Base-by-base conservation (phyloP, 495 filamentous ascomycete species). In the Astrothelium subdiscretum region DNA sequence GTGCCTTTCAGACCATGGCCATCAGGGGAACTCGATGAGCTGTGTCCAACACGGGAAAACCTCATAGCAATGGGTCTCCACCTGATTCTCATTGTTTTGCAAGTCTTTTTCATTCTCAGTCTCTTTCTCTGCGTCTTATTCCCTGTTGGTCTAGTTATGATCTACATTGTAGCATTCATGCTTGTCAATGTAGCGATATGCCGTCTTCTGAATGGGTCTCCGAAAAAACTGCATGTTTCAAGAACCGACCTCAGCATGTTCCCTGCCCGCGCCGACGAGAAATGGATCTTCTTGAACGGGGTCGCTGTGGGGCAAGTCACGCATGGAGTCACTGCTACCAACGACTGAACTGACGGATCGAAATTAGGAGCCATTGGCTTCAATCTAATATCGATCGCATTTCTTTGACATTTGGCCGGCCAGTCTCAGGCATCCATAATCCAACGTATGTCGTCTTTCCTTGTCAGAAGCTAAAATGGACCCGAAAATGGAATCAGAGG, bases 391-490 rank as follows among this genome's bases (percentile, higher is more conserved):
- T 92, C 60, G 80, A 95, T 69, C 80, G 86, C 12, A 73, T 94
- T 11, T 83, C 87, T 0, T 72, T 83, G 57, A 90, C 85, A 31
- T 95, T 95, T 69, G 84, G 87, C 58, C 80, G 90, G 6, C 85
- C 81, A 1, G 73, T 95, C 24, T 78, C 82, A 0, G 90, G 89
- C n/a, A 80, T 95, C n/a, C 90, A 91, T 64, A 95, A 94, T 68
- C 82, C 80, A 48, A 94, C 88, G 51, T 65, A 29, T 15, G 60
- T 43, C 11, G n/a, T n/a, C n/a, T n/a, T n/a, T n/a, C n/a, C n/a
- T n/a, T n/a, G n/a, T n/a, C n/a, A n/a, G n/a, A n/a, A n/a, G n/a
- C n/a, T n/a, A n/a, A n/a, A n/a, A n/a, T n/a, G n/a, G n/a, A n/a
- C n/a, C n/a, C n/a, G n/a, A n/a, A n/a, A n/a, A n/a, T n/a, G n/a